Base-by-base conservation (phyloP, 768 basidiomycete genomes). In the Chiua virens region DNA sequence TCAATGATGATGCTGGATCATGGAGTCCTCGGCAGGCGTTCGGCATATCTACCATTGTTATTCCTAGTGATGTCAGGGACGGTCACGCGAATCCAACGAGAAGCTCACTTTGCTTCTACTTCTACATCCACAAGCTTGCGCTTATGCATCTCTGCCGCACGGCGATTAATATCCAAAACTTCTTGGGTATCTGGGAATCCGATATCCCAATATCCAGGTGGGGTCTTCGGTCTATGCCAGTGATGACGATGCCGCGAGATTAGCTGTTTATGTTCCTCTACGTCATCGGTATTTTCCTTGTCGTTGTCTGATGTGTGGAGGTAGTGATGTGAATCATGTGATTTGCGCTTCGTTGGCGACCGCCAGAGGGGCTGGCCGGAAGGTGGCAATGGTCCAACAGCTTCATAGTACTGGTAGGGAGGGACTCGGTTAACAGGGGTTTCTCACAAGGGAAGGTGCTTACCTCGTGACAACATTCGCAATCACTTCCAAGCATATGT, bases 101-200 rank as follows among this genome's bases (percentile, higher is more conserved):
- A 38, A 60, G 68, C 82, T 60, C 63, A 81, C 74, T 62, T 73
- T 10, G 81, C 85, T 53, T 91, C 88, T 48, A 61, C 69, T 56
- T 83, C 82, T 7, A 91, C 73, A 49, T 74, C 71, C 8, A 75
- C 69, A 52, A 75, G 74, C 72, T 92, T 92, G 66, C 77, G 74
- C 58, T 69, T 70, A 55, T 89, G 84, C 81, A 93, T 90, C 61
- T 80, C 79, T 50, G 75, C 77, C 9, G 93, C 94, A 50, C 72
- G 72, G 52, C 73, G 71, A 66, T 96, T 96, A 59, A 96, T 93
- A 47, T 77, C 77, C 41, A 75, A 78, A 15, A 82, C 85, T 62
- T 91, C 82, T 66, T 95, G 93, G 4, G 93, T 94, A 56, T 77
- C 75, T 2, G 94, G 94, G 64, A 98, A 95, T 2, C 88, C 92